These are phyloP conservation scores for Suillus subaureus DNA, from an alignment of 768 basidiomycete genomes.

Conservation along the genomic window DNA sequence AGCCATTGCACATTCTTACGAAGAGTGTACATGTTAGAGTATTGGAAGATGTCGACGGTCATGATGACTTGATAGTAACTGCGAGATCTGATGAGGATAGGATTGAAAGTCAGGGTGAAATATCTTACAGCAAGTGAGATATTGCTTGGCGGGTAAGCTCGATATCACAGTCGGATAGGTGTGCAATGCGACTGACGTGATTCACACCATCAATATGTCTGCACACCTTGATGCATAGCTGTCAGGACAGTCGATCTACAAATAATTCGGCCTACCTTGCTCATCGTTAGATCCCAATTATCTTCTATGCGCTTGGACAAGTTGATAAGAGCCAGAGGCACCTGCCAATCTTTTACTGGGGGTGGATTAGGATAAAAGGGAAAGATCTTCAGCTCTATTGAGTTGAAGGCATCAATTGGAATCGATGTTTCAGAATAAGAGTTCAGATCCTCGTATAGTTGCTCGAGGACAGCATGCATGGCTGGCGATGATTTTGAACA, in stretches of 20 bases:
- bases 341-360: slow-evolving; percentile 90
- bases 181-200: slow-evolving; percentile 88
- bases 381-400: slow-evolving; percentile 93
- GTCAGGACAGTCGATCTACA: slow-evolving; percentile 8
- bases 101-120: not conserved
- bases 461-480: slow-evolving; percentile 86
- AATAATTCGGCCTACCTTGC: slow-evolving; percentile 52
- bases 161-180: slow-evolving; percentile 87
- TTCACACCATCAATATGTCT: slow-evolving; percentile 88
- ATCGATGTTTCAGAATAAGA: slow-evolving; percentile 97
- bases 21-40: slow-evolving; percentile 95
- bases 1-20: slow-evolving; percentile 87
- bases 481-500: slow-evolving; percentile 64
- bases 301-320: slow-evolving; percentile 78
- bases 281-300: slow-evolving; percentile 96
- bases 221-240: slow-evolving; percentile 55
- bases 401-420: slow-evolving; percentile 87
- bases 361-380: slow-evolving; percentile 97
- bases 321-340: slow-evolving; percentile 88
- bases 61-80: slow-evolving; percentile 97
- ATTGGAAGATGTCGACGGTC: slow-evolving; percentile 97
- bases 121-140: slow-evolving; percentile 83
- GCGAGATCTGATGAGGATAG: slow-evolving; percentile 4
- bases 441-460: slow-evolving; percentile 95
- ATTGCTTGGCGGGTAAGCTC: slow-evolving; percentile 83